Conservation (phyloP, 2,329 filamentous ascomycete genomes). For the Ascocoryne sarcoides region DNA sequence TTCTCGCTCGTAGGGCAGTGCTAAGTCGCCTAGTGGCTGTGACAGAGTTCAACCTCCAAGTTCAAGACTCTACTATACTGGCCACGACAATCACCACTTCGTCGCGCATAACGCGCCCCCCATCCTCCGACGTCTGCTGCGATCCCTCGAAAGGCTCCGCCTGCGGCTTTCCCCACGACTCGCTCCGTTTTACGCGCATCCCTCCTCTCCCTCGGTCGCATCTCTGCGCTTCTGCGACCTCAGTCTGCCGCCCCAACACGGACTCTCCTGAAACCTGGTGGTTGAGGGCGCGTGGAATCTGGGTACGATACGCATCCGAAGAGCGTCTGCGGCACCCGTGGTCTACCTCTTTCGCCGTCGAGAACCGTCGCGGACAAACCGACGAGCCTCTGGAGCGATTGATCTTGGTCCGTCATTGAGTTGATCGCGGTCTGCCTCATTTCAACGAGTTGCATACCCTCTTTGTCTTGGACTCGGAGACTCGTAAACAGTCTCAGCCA, state of each 20-base stretch:
- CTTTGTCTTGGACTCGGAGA: too few relatives aligned
- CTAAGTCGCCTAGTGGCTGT: too few relatives aligned
- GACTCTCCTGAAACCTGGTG: not conserved
- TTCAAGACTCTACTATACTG: slow-evolving; percentile 17
- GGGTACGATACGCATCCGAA: too few relatives aligned
- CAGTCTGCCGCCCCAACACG: not conserved
- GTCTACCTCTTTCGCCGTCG: too few relatives aligned
- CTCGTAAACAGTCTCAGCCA: slow-evolving; percentile 12
- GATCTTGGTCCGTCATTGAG: too few relatives aligned
- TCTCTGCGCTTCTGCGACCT: slow-evolving; percentile 13
- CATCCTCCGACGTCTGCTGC: not conserved
- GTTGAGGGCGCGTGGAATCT: not conserved
- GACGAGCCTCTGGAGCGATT: too few relatives aligned
- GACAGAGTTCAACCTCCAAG: not conserved
- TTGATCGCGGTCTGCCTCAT: too few relatives aligned
- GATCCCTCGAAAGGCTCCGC: slow-evolving; percentile 1
- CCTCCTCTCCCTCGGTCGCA: slow-evolving; percentile 17
- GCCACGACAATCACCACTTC: slow-evolving; percentile 9
- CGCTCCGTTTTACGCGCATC: slow-evolving; percentile 8
- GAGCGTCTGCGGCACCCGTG: too few relatives aligned
- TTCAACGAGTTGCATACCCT: too few relatives aligned
- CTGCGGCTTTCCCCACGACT: slow-evolving; percentile 2
- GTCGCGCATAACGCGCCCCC: slow-evolving; percentile 19
- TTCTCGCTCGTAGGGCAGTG: not conserved
- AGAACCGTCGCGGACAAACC: too few relatives aligned